Percentiles rank a stretch among this genome's conserved stretches.
phyloP scores from a whole-genome alignment of 1,139 yeast genomes.

The Debaryomycetaceae sp. region DNA sequence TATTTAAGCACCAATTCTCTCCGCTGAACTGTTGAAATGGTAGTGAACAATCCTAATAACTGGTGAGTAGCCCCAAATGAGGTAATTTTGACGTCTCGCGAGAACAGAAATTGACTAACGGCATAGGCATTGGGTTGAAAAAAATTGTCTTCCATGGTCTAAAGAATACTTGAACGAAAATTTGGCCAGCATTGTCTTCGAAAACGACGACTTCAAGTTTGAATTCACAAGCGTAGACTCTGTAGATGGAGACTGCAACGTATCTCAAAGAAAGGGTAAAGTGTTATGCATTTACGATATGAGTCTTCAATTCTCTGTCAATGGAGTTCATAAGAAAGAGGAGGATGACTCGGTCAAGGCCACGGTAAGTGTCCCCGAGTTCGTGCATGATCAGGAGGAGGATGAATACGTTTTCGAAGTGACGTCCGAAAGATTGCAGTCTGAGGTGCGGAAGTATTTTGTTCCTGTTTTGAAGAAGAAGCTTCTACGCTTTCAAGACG shows the following conservation, averaged over 20 bases:
- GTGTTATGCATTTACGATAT: constrained; percentile 72
- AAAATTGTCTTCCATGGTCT: constrained; percentile 76
- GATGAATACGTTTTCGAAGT: constrained; percentile 58
- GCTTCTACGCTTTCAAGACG: constrained; percentile 58
- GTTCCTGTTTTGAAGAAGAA: constrained; percentile 49
- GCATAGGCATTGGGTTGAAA: constrained; percentile 80
- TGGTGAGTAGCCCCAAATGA: constrained; percentile 44
- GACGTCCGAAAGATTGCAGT: constrained; percentile 32
- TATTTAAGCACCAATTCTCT: not conserved
- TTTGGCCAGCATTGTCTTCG: constrained; percentile 34
- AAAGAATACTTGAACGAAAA: constrained; percentile 51
- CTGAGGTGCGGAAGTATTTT: constrained; percentile 41
- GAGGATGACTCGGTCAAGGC: constrained; percentile 29
- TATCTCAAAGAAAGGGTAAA: constrained; percentile 77
- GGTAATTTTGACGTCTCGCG: not conserved
- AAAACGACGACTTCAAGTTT: constrained; percentile 31
- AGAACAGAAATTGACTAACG: not conserved
- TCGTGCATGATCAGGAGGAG: constrained; percentile 70
- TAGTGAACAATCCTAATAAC: constrained; percentile 80
- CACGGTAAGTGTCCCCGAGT: constrained; percentile 54
- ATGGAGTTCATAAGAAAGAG: constrained; percentile 23
- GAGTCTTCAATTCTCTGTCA: constrained; percentile 46
- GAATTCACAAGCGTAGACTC: constrained; percentile 39
- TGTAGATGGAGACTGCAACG: constrained; percentile 72
- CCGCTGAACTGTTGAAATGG: constrained; percentile 37